These are phyloP conservation scores for Cadophora sp. DNA, from an alignment of 2,329 filamentous ascomycete species.

Conservation along the genomic window DNA sequence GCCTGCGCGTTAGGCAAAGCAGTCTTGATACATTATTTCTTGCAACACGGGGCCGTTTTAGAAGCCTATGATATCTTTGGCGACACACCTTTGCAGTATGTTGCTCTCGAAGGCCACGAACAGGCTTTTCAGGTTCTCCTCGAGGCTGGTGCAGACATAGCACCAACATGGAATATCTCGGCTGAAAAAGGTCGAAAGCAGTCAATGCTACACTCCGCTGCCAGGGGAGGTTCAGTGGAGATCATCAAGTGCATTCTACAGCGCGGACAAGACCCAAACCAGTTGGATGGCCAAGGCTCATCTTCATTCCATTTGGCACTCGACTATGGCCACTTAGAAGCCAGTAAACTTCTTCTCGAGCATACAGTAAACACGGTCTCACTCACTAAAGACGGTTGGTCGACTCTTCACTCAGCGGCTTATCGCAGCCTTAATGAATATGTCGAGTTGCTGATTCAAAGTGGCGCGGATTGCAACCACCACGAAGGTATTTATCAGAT, in stretches of 20 bases:
- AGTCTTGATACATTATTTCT: not conserved
- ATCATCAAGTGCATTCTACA: not conserved
- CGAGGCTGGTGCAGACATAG: not conserved
- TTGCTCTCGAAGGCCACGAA: not conserved
- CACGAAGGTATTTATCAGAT: not conserved
- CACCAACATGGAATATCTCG: not conserved
- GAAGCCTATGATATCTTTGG: not conserved
- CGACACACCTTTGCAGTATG: not conserved
- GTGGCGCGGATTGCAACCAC: not conserved
- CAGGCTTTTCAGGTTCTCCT: not conserved
- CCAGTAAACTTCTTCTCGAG: not conserved
- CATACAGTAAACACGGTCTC: not conserved
- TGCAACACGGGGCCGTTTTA: not conserved
- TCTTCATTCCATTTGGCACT: not conserved
- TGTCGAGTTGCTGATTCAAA: not conserved
- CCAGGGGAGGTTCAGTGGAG: not conserved
- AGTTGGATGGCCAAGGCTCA: not conserved
- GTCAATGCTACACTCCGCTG: not conserved
- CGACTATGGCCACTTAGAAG: not conserved
- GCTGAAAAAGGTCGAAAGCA: not conserved
- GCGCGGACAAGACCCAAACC: not conserved
- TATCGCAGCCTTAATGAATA: not conserved
- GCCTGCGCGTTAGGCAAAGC: not conserved
- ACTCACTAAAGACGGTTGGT: not conserved
- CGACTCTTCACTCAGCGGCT: not conserved